A percentile compares a stretch with the other conserved stretches of the same genome.
phyloP scores from a whole-genome alignment of 1,284 basidiomycete species.

The Cryptococcus jaspeensis region DNA sequence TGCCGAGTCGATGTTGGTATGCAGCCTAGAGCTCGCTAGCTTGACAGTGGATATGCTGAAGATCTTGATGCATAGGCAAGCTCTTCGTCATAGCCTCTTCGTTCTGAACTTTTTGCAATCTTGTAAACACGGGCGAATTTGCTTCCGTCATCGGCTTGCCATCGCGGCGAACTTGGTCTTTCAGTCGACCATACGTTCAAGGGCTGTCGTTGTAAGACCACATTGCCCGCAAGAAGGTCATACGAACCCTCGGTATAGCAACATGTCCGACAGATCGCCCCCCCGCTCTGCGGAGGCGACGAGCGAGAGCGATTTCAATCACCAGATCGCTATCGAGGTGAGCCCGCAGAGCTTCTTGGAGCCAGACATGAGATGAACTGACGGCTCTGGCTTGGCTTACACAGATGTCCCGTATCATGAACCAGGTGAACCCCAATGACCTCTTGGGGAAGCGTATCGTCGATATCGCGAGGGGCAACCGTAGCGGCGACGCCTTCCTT shows the following conservation, averaged over 20 bases:
- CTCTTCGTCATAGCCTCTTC: neutral
- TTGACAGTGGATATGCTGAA: no score
- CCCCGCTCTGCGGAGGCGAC: no score
- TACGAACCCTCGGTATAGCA: neutral
- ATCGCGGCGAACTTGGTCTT: no score
- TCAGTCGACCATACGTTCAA: no score
- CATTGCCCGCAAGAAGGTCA: neutral
- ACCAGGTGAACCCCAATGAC: constrained; percentile 77
- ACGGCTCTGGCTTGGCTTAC: neutral
- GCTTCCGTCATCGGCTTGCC: neutral
- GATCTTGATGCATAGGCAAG: constrained; percentile 2
- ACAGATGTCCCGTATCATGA: constrained; percentile 73
- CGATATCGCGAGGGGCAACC: constrained; percentile 71
- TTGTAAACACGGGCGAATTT: neutral
- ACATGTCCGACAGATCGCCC: neutral
- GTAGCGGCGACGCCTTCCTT: constrained; percentile 62
- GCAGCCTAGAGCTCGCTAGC: no score
- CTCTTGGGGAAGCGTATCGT: constrained; percentile 73
- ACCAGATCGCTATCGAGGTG: constrained; percentile 67
- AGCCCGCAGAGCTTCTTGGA: constrained; percentile 5
- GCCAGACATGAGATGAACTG: neutral
- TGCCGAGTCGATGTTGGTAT: no score
- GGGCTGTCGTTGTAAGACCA: no score
- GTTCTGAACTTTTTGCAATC: neutral
- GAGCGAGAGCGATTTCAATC: constrained; percentile 60